A percentile compares a stretch with the other conserved stretches of the same genome.
Conservation (phyloP, 176 grass and related monocot genomes). For the Aegilops umbellulata region DNA sequence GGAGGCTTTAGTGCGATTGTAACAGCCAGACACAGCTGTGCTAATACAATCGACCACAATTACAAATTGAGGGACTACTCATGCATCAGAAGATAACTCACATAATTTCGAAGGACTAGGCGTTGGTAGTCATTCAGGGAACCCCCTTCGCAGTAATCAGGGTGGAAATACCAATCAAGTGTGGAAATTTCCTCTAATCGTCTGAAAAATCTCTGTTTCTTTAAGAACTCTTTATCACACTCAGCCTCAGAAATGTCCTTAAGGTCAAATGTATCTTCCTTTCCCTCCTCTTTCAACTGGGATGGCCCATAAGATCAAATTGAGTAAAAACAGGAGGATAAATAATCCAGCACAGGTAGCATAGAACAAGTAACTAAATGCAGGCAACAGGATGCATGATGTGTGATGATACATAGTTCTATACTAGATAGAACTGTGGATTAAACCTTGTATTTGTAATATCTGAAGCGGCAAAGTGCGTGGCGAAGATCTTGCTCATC, state of each 20-base stretch:
- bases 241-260: background rate
- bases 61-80: background rate
- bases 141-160: background rate
- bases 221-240: background rate
- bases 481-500: background rate
- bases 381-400: background rate
- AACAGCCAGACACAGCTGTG: background rate
- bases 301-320: background rate
- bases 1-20: background rate
- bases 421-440: background rate
- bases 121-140: slow-evolving; percentile 8
- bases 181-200: background rate
- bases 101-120: background rate
- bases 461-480: background rate
- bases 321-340: background rate
- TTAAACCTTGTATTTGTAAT: background rate
- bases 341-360: background rate
- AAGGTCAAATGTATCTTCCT: background rate
- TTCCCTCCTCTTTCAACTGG: background rate
- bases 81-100: background rate
- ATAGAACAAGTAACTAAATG: background rate
- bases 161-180: slow-evolving; percentile 11
- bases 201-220: background rate
- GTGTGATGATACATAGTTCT: background rate
- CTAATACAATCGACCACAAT: background rate